Percentiles rank a stretch among this genome's conserved stretches.
Conservation (phyloP, 1,284 basidiomycete species). For the Grifola frondosa region DNA sequence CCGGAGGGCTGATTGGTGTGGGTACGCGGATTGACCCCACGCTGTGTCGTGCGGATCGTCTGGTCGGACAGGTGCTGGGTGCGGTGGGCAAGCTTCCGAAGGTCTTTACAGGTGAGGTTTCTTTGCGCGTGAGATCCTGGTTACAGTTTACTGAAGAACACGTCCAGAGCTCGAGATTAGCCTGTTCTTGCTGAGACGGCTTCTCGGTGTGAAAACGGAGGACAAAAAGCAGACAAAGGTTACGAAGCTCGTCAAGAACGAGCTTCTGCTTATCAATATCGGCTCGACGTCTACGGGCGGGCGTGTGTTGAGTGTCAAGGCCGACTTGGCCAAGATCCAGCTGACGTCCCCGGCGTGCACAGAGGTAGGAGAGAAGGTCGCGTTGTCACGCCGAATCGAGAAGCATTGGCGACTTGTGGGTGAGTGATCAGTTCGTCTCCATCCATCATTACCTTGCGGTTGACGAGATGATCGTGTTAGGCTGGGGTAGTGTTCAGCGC, state of each 20-base stretch:
- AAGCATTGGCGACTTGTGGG: slow-evolving; percentile 96
- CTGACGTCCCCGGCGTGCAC: slow-evolving; percentile 91
- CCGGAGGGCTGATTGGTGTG: slow-evolving; percentile 97
- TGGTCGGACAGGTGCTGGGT: slow-evolving; percentile 95
- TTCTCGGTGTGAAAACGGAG: slow-evolving; percentile 97
- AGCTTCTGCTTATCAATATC: slow-evolving; percentile 92
- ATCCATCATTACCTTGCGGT: not conserved
- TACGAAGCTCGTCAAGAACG: slow-evolving; percentile 89
- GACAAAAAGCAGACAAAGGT: slow-evolving; percentile 99
- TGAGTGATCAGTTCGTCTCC: slow-evolving; percentile 36
- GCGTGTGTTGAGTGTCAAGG: slow-evolving; percentile 88
- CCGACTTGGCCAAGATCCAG: slow-evolving; percentile 90
- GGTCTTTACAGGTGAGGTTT: slow-evolving; percentile 80
- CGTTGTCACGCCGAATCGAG: slow-evolving; percentile 88
- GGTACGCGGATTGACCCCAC: slow-evolving; percentile 97
- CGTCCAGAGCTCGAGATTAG: slow-evolving; percentile 86
- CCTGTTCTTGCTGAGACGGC: slow-evolving; percentile 88
- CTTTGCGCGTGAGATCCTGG: not conserved
- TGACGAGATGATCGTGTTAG: slow-evolving; percentile 28
- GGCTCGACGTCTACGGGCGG: slow-evolving; percentile 94
- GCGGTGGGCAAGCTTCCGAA: slow-evolving; percentile 91
- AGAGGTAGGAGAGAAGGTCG: slow-evolving; percentile 94
- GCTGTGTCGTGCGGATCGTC: slow-evolving; percentile 92
- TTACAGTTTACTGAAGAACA: too few species aligned
- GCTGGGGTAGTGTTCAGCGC: slow-evolving; percentile 59